Evolutionary conservation across 495 filamentous ascomycete genomes (phyloP), one percentile per base, ranked within the genome.

Genomic region (Penicillium dipodomyicola): DNA sequence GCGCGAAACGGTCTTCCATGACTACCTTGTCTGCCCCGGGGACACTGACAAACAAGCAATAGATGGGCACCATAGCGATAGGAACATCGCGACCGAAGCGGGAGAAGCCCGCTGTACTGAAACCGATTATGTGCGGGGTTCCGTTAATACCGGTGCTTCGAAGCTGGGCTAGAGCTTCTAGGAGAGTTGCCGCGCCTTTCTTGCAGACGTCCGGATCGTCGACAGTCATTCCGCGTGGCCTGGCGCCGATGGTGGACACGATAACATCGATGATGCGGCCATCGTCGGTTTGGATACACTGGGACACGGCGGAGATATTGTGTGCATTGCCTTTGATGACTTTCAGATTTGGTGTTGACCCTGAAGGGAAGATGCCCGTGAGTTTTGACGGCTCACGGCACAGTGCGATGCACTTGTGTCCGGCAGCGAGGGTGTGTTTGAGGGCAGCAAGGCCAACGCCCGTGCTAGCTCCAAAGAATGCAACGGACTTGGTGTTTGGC

Each of bases 331-430:
- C 84, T 42, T 78, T 39, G 25, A 80, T 59, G 56, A 84, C 71
- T 54, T 62, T 67, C 14, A 87, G 77, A 52, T 80, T 68, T 9
- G 60, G 56, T 63, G 35, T 62, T 40, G 46, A 66, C 25, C 44
- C 78, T 47, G 42, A 60, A 47, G 56, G 62, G 46, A 82, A 71
- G 23, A 79, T 58, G 23, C 65, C 65, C 54, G 65, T 69, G 55
- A 91, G 85, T 65, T 86, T 89, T 44, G 77, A 59, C 4, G 88
- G 85, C 3, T 76, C 82, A 23, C 88, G 85, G 57, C 75, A 85
- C 7, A 86, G 77, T 19, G 83, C 77, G 25, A 63, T 62, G 52
- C 70, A 75, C 45, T 68, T 65, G 56, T 83, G 77, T 44, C 79
- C 78, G 2, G 76, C 74, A 11, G 75, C 70, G 42, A 88, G 77